A percentile compares a stretch with the other conserved stretches of the same genome.
phyloP scores from a whole-genome alignment of 2,329 filamentous ascomycete species.

The Penicillium sp. region DNA sequence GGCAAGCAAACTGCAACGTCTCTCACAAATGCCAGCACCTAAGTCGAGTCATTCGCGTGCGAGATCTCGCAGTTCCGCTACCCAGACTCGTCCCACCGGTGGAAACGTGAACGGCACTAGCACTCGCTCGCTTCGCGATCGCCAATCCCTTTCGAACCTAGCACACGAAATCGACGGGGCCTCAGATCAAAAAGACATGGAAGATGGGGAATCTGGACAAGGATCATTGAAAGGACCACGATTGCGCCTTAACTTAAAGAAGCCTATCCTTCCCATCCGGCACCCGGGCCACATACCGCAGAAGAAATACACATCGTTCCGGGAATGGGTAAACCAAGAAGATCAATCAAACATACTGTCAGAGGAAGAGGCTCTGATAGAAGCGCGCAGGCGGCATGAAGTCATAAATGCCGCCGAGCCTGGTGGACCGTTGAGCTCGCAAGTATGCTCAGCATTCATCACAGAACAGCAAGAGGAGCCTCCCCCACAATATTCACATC shows the following conservation, averaged over 20 bases:
- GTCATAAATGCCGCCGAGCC: conserved; percentile 71
- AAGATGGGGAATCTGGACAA: conserved; percentile 23
- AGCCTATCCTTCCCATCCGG: conserved; percentile 50
- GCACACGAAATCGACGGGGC: conserved; percentile 15
- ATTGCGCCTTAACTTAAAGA: conserved; percentile 51
- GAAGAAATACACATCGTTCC: conserved; percentile 52
- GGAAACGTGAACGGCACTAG: conserved; percentile 23
- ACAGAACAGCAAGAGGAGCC: conserved; percentile 74
- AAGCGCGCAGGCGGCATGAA: conserved; percentile 67
- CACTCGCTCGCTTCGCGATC: conserved; percentile 28
- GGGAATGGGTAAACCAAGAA: conserved; percentile 64
- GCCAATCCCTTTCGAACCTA: conserved; percentile 26
- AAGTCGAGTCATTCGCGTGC: conserved; percentile 29
- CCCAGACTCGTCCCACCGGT: conserved; percentile 20
- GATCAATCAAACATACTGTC: conserved; percentile 49
- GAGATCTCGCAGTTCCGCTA: conserved; percentile 32
- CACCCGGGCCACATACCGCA: conserved; percentile 53
- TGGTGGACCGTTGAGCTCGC: conserved; percentile 71
- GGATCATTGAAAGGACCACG: conserved; percentile 32
- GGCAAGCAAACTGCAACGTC: conserved; percentile 20
- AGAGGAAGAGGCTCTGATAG: conserved; percentile 61
- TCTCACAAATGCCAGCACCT: conserved; percentile 30
- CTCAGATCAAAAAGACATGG: conserved; percentile 13
- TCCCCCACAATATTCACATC: conserved; percentile 76
- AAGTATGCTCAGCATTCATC: conserved; percentile 68